phyloP scores from a whole-genome alignment of 2,329 filamentous ascomycete species.

The Trichoderma gracile region DNA sequence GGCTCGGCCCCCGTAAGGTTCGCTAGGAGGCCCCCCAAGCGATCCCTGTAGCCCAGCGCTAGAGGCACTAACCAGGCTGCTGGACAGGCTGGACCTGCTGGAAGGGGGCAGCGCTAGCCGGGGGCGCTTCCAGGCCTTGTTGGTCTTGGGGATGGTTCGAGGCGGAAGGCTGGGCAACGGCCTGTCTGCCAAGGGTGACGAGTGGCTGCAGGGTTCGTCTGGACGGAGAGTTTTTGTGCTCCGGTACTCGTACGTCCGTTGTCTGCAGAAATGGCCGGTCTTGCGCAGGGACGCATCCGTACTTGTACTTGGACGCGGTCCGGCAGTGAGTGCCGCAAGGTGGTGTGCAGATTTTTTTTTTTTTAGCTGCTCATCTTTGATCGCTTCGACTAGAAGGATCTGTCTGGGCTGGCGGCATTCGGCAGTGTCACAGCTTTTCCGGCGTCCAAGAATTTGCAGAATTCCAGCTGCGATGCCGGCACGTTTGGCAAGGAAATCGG shows the following conservation, averaged over 20 bases:
- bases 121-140: background rate
- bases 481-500: no score
- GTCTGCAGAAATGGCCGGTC: background rate
- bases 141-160: background rate
- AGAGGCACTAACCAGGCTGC: slow-evolving; percentile 1
- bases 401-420: slow-evolving; percentile 1
- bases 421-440: slow-evolving; percentile 10
- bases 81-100: slow-evolving; percentile 13
- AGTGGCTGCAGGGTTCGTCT: background rate
- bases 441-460: no score
- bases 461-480: no score
- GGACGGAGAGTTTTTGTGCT: slow-evolving; percentile 5
- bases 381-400: background rate
- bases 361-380: background rate
- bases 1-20: slow-evolving; percentile 25
- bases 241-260: background rate
- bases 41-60: slow-evolving; percentile 4
- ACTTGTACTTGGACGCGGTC: background rate
- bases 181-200: background rate
- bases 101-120: slow-evolving; percentile 1
- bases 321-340: slow-evolving; percentile 20
- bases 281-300: slow-evolving; percentile 18
- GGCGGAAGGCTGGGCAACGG: background rate
- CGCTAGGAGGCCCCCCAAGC: slow-evolving; percentile 9
- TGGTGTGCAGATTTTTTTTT: slow-evolving; percentile 13